Conservation (phyloP, 2,329 filamentous ascomycete species). For the Penicillium sp. region DNA sequence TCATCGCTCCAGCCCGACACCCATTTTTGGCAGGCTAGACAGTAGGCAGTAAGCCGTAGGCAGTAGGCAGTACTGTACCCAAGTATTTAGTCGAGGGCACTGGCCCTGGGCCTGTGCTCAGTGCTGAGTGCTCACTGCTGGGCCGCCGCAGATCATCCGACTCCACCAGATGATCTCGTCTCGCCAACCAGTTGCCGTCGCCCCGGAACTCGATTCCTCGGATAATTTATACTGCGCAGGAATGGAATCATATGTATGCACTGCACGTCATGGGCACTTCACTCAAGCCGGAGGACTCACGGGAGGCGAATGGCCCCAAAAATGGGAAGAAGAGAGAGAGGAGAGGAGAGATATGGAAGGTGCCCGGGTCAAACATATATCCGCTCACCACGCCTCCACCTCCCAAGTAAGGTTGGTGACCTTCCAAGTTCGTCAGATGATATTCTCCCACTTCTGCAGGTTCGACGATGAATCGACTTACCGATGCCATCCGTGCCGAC, state of each 20-base stretch:
- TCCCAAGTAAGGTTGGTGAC: too few relatives aligned
- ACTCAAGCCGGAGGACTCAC: not conserved
- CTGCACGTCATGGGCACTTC: slow-evolving; percentile 11
- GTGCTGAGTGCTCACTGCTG: too few relatives aligned
- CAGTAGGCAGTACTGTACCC: not conserved
- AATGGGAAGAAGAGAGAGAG: too few relatives aligned
- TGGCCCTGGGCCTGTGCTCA: not conserved
- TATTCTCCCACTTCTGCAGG: too few relatives aligned
- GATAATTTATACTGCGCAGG: not conserved
- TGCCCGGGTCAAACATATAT: not conserved
- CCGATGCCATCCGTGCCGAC: slow-evolving; percentile 46
- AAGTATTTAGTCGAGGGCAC: too few relatives aligned
- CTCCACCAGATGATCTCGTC: slow-evolving; percentile 1
- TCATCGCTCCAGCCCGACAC: too few relatives aligned
- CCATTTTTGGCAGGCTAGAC: too few relatives aligned
- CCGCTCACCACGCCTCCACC: not conserved
- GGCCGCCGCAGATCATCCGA: slow-evolving; percentile 1
- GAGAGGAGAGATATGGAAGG: too few relatives aligned
- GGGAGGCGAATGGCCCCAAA: not conserved
- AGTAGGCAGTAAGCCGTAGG: too few relatives aligned
- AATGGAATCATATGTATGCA: not conserved
- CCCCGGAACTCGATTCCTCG: not conserved
- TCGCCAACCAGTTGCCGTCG: not conserved
- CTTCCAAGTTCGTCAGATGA: not conserved
- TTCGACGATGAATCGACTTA: slow-evolving; percentile 28